Evolutionary conservation across 2,329 filamentous ascomycete species (phyloP), one percentile per base, ranked within the genome.

Genomic region (Neopestalotiopsis rosae): DNA sequence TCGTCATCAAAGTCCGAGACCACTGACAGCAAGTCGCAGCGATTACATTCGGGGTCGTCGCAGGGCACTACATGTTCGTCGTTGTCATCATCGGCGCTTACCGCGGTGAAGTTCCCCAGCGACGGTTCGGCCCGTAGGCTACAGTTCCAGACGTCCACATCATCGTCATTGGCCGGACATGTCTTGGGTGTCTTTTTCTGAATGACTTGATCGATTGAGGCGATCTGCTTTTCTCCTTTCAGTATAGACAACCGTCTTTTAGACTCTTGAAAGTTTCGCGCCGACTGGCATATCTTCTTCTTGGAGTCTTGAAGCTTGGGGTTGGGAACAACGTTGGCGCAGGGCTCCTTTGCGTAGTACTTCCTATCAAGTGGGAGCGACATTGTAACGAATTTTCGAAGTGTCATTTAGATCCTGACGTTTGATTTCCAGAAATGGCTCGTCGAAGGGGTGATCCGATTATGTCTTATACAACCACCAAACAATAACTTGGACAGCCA

Each of bases 1-100:
- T 62, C 59, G 10, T 62, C 34, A 12, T 34, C 59, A 40, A 62
- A 62, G 9, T 62, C 59, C 28, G 59, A 62, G 4, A 62, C 59
- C 14, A 62, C 59, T 17, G 59, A 62, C 14, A 62, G 20, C 5
- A 62, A 10, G 17, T 62, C 30, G 30, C 59, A 62, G 28, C 32
- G 59, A 17, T 62, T 30, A 20, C 59, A 62, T 5, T 38, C 32
- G 14, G 30, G 30, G 4, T 42, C 32, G 20, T 32, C 59, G 32
- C 59, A 62, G 1, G 59, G 59, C 4, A 62, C 59, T 9, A 32
- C 1, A 24, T 62, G 59, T n/a, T 40, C 59, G 14, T 62, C 30
- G 40, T 40, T 32, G 3, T 62, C 40, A 32, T 62, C 59, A 5
- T 34, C 28, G 1, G 17, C 32, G 30, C 59, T 62, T 20, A 62